Conservation (phyloP, 768 basidiomycete genomes). For the Mycena kentingensis region DNA sequence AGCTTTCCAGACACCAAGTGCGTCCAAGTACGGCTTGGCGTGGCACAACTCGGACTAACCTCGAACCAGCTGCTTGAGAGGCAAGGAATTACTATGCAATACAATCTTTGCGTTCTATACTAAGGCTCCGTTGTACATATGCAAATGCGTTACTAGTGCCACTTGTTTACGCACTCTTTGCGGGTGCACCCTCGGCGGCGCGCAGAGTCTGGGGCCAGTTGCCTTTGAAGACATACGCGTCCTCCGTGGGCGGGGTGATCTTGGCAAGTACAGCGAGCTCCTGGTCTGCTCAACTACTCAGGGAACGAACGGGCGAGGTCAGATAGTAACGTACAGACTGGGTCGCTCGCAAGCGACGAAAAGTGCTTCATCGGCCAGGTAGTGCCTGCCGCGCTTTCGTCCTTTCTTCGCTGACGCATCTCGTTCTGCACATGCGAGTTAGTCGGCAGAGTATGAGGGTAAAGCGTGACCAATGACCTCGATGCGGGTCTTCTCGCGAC, state of each 20-base stretch:
- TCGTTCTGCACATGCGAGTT: constrained; percentile 63
- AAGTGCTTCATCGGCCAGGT: constrained; percentile 84
- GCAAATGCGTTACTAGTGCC: too few relatives aligned
- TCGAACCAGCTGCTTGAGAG: too few relatives aligned
- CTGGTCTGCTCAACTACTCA: constrained; percentile 50
- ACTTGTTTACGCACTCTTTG: too few relatives aligned
- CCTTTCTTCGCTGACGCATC: constrained; percentile 84
- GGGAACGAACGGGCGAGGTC: neutral
- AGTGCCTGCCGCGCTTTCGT: constrained; percentile 72
- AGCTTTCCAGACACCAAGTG: too few relatives aligned
- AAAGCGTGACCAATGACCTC: constrained; percentile 58
- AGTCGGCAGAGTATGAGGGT: neutral
- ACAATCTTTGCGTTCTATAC: too few relatives aligned
- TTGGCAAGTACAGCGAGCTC: constrained; percentile 63
- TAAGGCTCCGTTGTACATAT: too few relatives aligned
- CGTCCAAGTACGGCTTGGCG: too few relatives aligned
- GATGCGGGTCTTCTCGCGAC: constrained; percentile 83
- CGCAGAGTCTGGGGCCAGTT: constrained; percentile 48
- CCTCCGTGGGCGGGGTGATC: constrained; percentile 70
- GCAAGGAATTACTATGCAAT: too few relatives aligned
- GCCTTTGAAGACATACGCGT: constrained; percentile 68
- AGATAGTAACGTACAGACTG: constrained; percentile 57
- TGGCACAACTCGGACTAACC: too few relatives aligned
- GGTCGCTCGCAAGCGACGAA: constrained; percentile 64
- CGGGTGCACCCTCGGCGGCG: neutral